Percentiles rank a stretch among this genome's conserved stretches.
Conservation (phyloP, 306 rosid genomes). For the Quercus variabilis region DNA sequence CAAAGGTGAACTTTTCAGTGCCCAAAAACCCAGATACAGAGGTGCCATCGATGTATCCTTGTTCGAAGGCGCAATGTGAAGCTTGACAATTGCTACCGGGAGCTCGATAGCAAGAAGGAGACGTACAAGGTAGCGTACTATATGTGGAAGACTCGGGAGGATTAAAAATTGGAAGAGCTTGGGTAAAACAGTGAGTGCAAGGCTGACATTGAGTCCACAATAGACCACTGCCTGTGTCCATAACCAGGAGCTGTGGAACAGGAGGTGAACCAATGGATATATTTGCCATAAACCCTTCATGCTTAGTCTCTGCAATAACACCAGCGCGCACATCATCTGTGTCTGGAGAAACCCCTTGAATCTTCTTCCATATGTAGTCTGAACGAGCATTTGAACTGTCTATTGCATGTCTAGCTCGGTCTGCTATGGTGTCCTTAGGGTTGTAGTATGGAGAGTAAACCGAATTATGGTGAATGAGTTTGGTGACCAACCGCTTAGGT, state of each 20-base stretch:
- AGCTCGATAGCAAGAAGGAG: not conserved
- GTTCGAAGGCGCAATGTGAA: not conserved
- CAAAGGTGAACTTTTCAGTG: slow-evolving; percentile 21
- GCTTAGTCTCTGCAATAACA: slow-evolving; percentile 5
- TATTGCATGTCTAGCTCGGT: no score
- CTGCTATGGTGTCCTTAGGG: no score
- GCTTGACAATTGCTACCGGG: not conserved
- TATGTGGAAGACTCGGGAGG: slow-evolving; percentile 40
- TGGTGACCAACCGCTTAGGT: no score
- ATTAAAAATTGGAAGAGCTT: slow-evolving; percentile 18
- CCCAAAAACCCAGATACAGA: slow-evolving; percentile 19
- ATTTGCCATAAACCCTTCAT: slow-evolving; percentile 23
- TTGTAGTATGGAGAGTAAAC: no score
- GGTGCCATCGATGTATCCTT: slow-evolving; percentile 16
- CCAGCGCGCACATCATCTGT: no score
- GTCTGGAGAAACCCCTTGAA: no score
- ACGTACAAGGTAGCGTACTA: not conserved
- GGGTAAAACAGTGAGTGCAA: slow-evolving; percentile 34
- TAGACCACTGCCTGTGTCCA: no score
- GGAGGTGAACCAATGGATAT: slow-evolving; percentile 50
- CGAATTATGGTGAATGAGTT: no score
- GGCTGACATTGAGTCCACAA: slow-evolving; percentile 16
- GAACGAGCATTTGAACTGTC: no score
- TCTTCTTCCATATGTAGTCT: no score
- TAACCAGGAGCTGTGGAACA: slow-evolving; percentile 26